Conservation (phyloP, 169 alveolate genomes). For the Plasmodium ovale region DNA sequence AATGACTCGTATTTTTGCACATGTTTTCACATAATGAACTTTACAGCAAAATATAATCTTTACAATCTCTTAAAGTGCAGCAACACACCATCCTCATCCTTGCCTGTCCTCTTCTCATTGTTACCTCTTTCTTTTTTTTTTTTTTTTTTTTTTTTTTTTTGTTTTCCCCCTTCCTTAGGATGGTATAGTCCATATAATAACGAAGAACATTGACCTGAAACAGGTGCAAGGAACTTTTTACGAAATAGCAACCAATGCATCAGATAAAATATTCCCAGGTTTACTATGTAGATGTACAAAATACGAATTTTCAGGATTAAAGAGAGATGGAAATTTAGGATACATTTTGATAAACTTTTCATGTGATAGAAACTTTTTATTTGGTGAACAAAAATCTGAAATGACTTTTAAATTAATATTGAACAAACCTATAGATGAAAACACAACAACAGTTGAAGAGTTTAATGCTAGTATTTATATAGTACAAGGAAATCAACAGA, state of each 20-base stretch:
- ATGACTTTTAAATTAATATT: slow-evolving; percentile 55
- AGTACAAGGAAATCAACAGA: slow-evolving; percentile 63
- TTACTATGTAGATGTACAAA: slow-evolving; percentile 72
- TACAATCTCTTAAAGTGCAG: no score
- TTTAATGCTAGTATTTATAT: slow-evolving; percentile 43
- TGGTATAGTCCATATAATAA: slow-evolving; percentile 33
- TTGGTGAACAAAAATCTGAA: slow-evolving; percentile 55
- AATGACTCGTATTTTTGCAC: no score
- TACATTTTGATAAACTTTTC: slow-evolving; percentile 26
- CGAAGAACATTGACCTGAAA: slow-evolving; percentile 52
- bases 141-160: slow-evolving; percentile 12
- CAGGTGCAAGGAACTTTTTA: slow-evolving; percentile 52
- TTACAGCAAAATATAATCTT: no score
- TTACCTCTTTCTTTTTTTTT: not conserved
- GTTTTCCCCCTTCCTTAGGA: no score
- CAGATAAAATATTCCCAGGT: slow-evolving; percentile 72
- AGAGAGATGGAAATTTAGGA: slow-evolving; percentile 35
- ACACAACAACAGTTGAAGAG: slow-evolving; percentile 39
- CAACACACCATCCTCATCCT: no score
- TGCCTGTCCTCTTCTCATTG: no score
- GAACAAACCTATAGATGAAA: slow-evolving; percentile 49
- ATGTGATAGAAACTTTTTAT: slow-evolving; percentile 47
- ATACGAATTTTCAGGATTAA: slow-evolving; percentile 59
- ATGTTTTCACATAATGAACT: no score
- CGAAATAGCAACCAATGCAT: slow-evolving; percentile 67